Base-by-base conservation (phyloP, 2,329 filamentous ascomycete genomes). In the Xylariaceae sp. region DNA sequence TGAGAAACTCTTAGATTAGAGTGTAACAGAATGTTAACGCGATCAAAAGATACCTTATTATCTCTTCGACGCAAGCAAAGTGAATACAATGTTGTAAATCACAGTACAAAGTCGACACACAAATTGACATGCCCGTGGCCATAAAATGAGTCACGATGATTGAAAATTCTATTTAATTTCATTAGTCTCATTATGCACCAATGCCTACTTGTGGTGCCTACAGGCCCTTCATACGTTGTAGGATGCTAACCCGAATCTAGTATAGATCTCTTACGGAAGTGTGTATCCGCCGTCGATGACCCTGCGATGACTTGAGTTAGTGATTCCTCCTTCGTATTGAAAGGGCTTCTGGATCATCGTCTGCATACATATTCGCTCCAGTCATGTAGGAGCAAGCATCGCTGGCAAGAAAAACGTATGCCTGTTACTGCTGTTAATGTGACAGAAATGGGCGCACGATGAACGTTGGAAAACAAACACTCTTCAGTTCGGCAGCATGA, bases 331-430 rank as follows among this genome's bases (percentile, higher is more conserved):
- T 60, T 28, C 17, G 42, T 14, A 28, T 31, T 18, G 22, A 6
- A 19, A 13, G n/a, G 22, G 13, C 41, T 42, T 19, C 18, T 17
- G 17, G 16, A 18, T 13, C 17, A 19, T 5, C 17, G 22, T 31
- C 31, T 28, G 22, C 22, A 28, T 28, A 28, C 7, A 56, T 50
- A 36, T 34, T 57, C 59, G 56, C 47, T 63, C 70, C 70, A 9
- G 70, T 73, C 70, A 73, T 71, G 50, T 72, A 73, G 45, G 68
- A 71, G 31, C 68, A 70, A 5, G 71, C 71, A 50, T 73, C 67
- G 44, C 70, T 72, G 6, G 70, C 69, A 19, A 71, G 55, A 45
- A 66, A 73, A 9, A 73, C 68, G 44, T 71, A 72, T 1, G 66
- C 61, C 50, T 55, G 31, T 5, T 31, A 19, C 11, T 14, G 22